Evolutionary conservation across 345 rosid species (phyloP), one percentile per base, ranked within the genome.

Genomic region (Cardamine occulta): DNA sequence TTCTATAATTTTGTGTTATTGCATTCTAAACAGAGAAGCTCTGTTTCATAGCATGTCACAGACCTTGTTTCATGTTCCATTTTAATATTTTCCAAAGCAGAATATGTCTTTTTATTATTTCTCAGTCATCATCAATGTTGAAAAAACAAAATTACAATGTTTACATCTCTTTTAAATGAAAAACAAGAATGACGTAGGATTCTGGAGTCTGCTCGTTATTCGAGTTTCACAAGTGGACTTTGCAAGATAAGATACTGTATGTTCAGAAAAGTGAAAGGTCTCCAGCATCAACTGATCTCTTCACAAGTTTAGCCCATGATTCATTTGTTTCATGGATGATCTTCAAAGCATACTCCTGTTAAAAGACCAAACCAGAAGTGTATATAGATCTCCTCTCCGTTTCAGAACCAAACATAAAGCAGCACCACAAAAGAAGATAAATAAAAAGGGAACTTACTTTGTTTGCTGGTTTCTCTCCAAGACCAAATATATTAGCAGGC

Each of bases 401-500:
- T 51, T 35, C n/a, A 57, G 6, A 47, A 39, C 49, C 23, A 75
- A 60, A 60, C 56, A 40, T 68, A 12, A 74, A 60, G 9, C 63
- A 42, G 0, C 17, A 76, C 4, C 26, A 14, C 10, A 18, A 70
- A 17, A 70, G 53, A 26, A 26, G 4, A 26, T 26, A 63, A 2
- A 9, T 9, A 3, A 40, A 29, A 66, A 8, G 37, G 64, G 49
- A 26, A 26, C 35, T 29, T 72, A 95, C 99, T 93, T 93, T 93
- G 84, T 76, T 85, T 35, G 89, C 96, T 52, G 98, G 88, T 82
- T 89, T 85, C 86, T 91, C 90, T 73, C 98, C 96, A 53, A 96
- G 96, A 73, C 91, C 99, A 74, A 96, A 96, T 82, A 77, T 89
- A 83, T 96, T 96, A 39, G 99, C 98, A 67, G 98, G 99, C 75